Evolutionary conservation across 495 filamentous ascomycete genomes (phyloP), one percentile per base, ranked within the genome.

Genomic region (Aspergillus sclerotiicarbonarius): DNA sequence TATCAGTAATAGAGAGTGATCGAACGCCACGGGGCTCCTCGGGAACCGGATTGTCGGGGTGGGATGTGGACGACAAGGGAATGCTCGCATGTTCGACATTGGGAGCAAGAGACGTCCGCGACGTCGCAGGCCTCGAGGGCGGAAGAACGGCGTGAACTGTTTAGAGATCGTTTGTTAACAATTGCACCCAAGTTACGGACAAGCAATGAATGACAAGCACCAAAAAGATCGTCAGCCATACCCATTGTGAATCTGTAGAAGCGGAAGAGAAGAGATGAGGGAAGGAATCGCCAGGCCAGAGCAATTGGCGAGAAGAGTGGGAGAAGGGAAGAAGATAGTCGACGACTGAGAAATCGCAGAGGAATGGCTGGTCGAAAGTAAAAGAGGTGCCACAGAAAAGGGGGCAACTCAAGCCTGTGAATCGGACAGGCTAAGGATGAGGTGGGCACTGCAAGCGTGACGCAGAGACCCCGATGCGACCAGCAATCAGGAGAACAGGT

Each of bases 11-110:
- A 9, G 75, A 74, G 8, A 77, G 65, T 3, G 74, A 70, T 20
- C 72, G 68, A 15, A 77, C 72, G 9, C 69, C 66, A 16, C 67
- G 74, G 39, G 81, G 82, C 61, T 84, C 81, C 65, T 78, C 73
- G 51, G 82, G 83, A 54, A 85, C 76, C 4, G 82, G 82, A 59
- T 84, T 81, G 51, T 80, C 67, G 10, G 82, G 82, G 66, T 84
- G 82, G 35, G 76, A 81, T 30, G 79, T 81, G 8, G 74, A 69
- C 8, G 78, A 77, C 50, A 75, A 65, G n/a, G 75, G 73, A 37
- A 80, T 71, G 29, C 59, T 66, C 53, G 64, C 65, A 58, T 69
- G 66, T 15, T 70, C 70, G 45, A 59, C 59, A 60, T 67, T 64
- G 55, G 62, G 60, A 51, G 62, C 54, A 49, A 63, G 69, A 33